Conservation (phyloP, 148 eudicot genomes). For the Limonium bicolor region DNA sequence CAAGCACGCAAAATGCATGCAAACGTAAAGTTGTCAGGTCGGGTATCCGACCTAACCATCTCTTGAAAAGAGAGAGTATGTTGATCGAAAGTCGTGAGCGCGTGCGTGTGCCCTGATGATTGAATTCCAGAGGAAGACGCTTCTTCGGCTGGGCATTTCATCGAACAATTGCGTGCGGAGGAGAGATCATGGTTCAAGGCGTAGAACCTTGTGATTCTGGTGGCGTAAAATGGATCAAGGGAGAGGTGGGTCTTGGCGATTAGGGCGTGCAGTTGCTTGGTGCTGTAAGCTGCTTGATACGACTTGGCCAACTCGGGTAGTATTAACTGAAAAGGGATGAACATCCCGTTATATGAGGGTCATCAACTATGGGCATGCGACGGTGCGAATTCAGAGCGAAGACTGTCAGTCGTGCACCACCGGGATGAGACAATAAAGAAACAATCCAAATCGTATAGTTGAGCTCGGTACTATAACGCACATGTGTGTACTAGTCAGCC, state of each 20-base stretch:
- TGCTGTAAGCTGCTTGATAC: constrained; percentile 33
- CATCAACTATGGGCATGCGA: too few species aligned
- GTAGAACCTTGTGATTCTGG: constrained; percentile 44
- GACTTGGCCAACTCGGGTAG: constrained; percentile 35
- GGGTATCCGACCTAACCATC: constrained; percentile 33
- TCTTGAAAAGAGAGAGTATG: constrained; percentile 37
- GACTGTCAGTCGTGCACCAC: too few species aligned
- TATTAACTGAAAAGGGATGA: constrained; percentile 21
- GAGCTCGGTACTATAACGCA: too few species aligned
- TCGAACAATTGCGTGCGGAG: constrained; percentile 52
- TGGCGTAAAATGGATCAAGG: constrained; percentile 66
- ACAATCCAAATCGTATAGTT: too few species aligned
- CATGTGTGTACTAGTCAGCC: too few species aligned
- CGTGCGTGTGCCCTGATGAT: constrained; percentile 43
- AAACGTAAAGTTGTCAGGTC: constrained; percentile 65
- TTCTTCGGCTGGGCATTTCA: constrained; percentile 67
- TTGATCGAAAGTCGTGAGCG: constrained; percentile 17
- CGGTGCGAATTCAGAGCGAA: too few species aligned
- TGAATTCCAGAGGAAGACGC: constrained; percentile 57
- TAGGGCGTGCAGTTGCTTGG: constrained; percentile 49
- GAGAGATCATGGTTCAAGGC: constrained; percentile 35
- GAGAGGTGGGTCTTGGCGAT: constrained; percentile 48
- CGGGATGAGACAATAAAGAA: too few species aligned
- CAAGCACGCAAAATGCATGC: constrained; percentile 66
- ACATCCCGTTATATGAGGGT: too few species aligned